Evolutionary conservation across 2,329 filamentous ascomycete genomes (phyloP), one percentile per base, ranked within the genome.

Genomic region (Trichoderma arundinaceum): DNA sequence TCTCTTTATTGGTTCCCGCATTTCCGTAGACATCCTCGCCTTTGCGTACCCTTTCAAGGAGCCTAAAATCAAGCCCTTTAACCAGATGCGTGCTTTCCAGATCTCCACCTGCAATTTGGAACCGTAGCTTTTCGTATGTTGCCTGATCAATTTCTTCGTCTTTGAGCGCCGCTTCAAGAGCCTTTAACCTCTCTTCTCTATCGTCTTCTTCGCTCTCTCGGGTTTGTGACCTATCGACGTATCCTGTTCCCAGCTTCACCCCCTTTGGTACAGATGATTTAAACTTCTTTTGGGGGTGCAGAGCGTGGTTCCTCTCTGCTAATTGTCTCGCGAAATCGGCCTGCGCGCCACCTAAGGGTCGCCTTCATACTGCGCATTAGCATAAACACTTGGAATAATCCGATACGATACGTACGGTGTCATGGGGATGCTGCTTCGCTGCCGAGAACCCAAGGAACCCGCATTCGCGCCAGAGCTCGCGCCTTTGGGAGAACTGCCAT

Each of bases 11-110:
- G 8, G 38, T 17, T 22, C 13, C 38, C n/a, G 52, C 52, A 7
- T 79, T 77, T n/a, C 73, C 76, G 69, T 82, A 84, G 1, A 92
- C 83, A 76, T 94, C 80, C 75, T 93, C 91, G 46, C 90, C 91
- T 64, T 83, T 84, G 67, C 85, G 84, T 67, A 91, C 84, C 70
- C 88, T 83, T 75, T 91, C 86, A 33, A 94, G 80, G 12, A 98
- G 81, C 76, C 91, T 90, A 75, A 92, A 91, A 77, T 99, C 95
- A 57, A 99, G 79, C 0, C 95, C 95, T 75, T 97, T 98, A 54
- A 98, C 90, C 69, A 97, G 79, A 82, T 97, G 92, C 13, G 93
- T 96, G 71, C 88, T 92, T 13, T 82, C 82, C 22, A 94, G 78
- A 75, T 96, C 91, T 7, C 94, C 94, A 3, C 93, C 94, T 0